Evolutionary conservation across 345 rosid genomes (phyloP).

Genomic region (Gynandropsis gynandra): DNA sequence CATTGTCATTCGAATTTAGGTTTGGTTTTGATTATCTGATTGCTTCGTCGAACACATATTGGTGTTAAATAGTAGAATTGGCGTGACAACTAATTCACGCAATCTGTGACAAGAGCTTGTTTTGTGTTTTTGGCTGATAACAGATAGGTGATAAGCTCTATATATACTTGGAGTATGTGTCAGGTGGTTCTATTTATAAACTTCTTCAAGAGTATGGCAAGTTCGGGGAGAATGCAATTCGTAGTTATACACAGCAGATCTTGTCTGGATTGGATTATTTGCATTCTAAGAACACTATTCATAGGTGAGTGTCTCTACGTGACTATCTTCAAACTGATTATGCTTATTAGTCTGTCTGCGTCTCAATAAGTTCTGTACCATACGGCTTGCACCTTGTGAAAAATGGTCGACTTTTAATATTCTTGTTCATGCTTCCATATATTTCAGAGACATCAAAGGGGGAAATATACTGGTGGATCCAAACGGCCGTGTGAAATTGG

Average conservation of each 20-base stretch:
- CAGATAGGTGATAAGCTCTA: slow-evolving; percentile 65
- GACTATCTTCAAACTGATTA: background rate
- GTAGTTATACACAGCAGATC: slow-evolving; percentile 71
- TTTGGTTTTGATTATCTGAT: too few relatives aligned
- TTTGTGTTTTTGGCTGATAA: slow-evolving; percentile 16
- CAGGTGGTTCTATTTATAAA: slow-evolving; percentile 83
- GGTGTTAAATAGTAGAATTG: too few relatives aligned
- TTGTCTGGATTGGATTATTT: slow-evolving; percentile 69
- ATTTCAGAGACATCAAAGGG: slow-evolving; percentile 78
- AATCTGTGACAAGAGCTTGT: slow-evolving; percentile 4
- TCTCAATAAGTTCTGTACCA: too few relatives aligned
- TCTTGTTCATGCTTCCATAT: slow-evolving; percentile 5
- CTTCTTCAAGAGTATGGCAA: slow-evolving; percentile 75
- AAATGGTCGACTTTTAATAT: background rate
- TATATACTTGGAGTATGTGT: slow-evolving; percentile 76
- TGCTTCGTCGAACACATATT: too few relatives aligned
- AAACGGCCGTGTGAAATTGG: slow-evolving; percentile 67
- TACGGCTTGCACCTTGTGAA: background rate
- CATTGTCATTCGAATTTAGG: too few relatives aligned
- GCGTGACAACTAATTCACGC: too few relatives aligned
- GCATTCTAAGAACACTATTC: slow-evolving; percentile 66
- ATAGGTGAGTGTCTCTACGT: slow-evolving; percentile 36
- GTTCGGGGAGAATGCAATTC: slow-evolving; percentile 63
- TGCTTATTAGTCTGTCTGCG: slow-evolving; percentile 1
- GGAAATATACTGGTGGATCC: slow-evolving; percentile 82